These are phyloP conservation scores for Peribolospora kevripleyi DNA, from an alignment of 768 basidiomycete species.

Conservation along the genomic window DNA sequence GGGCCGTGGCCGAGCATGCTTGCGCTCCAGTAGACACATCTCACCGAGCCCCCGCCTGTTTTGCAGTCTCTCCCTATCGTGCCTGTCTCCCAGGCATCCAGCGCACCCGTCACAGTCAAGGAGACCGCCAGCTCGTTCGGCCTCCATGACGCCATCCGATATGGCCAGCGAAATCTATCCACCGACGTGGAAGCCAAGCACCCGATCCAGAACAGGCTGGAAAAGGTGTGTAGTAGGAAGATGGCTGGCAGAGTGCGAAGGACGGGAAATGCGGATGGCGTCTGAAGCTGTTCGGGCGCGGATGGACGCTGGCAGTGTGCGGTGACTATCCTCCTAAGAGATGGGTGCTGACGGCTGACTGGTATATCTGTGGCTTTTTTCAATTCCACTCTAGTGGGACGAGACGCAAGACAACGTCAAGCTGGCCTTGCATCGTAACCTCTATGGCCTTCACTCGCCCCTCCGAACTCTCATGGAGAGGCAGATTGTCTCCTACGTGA, in stretches of 20 bases:
- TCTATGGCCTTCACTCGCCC: slow-evolving; percentile 69
- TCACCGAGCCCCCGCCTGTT: too few relatives aligned
- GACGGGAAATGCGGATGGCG: neutral
- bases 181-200: slow-evolving; percentile 41
- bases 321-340: neutral
- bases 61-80: too few relatives aligned
- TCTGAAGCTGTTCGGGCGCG: neutral
- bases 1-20: too few relatives aligned
- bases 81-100: too few relatives aligned
- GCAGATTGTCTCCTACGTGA: slow-evolving; percentile 50
- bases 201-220: slow-evolving; percentile 42
- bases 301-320: neutral
- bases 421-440: slow-evolving; percentile 56
- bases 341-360: neutral
- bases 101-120: too few relatives aligned
- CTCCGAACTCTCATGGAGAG: slow-evolving; percentile 84
- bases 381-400: slow-evolving; percentile 44
- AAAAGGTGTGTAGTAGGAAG: slow-evolving; percentile 33
- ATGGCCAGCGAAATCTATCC: slow-evolving; percentile 61
- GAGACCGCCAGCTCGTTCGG: slow-evolving; percentile 21
- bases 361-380: neutral
- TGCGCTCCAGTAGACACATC: too few relatives aligned
- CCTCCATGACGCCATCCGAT: slow-evolving; percentile 62
- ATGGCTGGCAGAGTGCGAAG: neutral
- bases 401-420: slow-evolving; percentile 70